These are phyloP conservation scores for Solanum bulbocastanum DNA, from an alignment of 257 asterid species.

Conservation along the genomic window DNA sequence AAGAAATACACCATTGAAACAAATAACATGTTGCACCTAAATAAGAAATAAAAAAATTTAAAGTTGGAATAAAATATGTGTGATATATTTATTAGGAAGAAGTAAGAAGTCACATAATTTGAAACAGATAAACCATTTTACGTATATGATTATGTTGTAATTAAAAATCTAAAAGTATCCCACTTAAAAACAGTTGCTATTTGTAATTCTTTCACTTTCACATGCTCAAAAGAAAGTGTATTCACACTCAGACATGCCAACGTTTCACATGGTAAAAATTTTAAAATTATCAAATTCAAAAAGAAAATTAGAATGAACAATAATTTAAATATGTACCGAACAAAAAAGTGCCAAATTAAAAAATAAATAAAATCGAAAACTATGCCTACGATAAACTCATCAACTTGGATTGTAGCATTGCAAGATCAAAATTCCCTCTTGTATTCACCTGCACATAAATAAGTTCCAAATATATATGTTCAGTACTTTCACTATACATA, in stretches of 20 bases:
- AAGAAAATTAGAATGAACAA: not conserved
- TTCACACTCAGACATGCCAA: not conserved
- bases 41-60: not conserved
- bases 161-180: no score
- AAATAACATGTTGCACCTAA: not conserved
- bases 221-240: not conserved
- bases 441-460: not conserved
- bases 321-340: not conserved
- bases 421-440: constrained; percentile 3
- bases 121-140: not conserved
- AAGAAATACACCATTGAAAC: not conserved
- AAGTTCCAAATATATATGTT: not conserved
- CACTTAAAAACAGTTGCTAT: no score
- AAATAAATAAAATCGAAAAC: not conserved
- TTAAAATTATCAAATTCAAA: not conserved
- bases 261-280: not conserved
- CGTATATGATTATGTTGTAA: no score
- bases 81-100: not conserved
- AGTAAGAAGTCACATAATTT: not conserved
- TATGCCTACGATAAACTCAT: not conserved
- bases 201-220: not conserved
- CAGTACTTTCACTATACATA: not conserved
- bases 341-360: not conserved
- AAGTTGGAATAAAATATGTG: not conserved
- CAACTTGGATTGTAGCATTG: not conserved